Base-by-base conservation (phyloP, 2,329 filamentous ascomycete species). In the Botrytis pseudocinerea region DNA sequence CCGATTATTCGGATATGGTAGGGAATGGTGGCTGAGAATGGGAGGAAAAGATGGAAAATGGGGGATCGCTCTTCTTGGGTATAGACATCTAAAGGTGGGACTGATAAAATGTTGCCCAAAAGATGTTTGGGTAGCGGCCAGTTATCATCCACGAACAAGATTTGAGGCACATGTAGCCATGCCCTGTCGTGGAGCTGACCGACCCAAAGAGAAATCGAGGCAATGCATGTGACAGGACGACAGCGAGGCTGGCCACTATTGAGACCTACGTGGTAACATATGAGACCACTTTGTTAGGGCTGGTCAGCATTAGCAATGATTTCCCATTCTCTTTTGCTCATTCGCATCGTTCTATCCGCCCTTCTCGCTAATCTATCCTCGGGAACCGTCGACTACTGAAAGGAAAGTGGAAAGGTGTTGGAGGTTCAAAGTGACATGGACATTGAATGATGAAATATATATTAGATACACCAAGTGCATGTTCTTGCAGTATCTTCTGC, bases 1-100 rank as follows among this genome's bases (percentile, higher is more conserved):
- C 68, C 54, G 68, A 62, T 38, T 10, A 16, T 61, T 62, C n/a
- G 68, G 68, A 70, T 42, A 16, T 68, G 48, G 16, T 40, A 54
- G 25, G 35, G n/a, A 35, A 48, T 65, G 42, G n/a, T 32, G 57
- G 59, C 22, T 61, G 32, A 40, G 35, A 35, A 22, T n/a, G 22
- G 35, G 46, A 12, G n/a, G 8, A 22, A 5, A 35, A 22, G 32
- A 54, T 40, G 40, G 46, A 51, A 38, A 25, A 66, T 18, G 32
- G n/a, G 7, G 22, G 16, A 1, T 66, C 20, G 64, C 2, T 22
- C n/a, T 38, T 28, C 9, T 54, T 18, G 25, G 18, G 28, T 38
- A 22, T 51, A 57, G n/a, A 22, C 51, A 65, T 68, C 48, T 32
- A 28, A 42, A 16, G 48, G 65, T 32, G 48, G 32, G 25, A 57